Evolutionary conservation across 2,329 filamentous ascomycete genomes (phyloP).

Genomic region (Fragosphaeria purpurea): DNA sequence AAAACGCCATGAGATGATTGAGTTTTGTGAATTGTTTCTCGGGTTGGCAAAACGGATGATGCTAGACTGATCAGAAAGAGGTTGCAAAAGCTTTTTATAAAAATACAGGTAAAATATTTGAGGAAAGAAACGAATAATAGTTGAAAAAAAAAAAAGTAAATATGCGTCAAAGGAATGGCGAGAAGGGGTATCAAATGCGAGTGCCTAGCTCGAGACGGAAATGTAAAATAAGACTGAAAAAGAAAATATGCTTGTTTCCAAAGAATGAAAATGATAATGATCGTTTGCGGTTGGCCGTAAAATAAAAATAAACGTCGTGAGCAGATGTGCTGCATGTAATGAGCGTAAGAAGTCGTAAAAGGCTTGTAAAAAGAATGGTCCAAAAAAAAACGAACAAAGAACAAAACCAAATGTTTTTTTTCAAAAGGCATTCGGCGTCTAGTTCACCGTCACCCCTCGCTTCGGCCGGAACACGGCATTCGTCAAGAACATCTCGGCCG

Average conservation of each 20-base stretch:
- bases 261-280: neutral
- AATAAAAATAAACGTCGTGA: neutral
- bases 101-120: neutral
- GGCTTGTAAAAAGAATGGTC: neutral
- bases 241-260: neutral
- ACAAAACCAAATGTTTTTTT: neutral
- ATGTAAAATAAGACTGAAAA: neutral
- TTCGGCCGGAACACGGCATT: slow-evolving; percentile 39
- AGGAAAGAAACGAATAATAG: neutral
- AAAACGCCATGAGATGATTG: no score
- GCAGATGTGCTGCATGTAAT: neutral
- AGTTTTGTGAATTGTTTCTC: no score
- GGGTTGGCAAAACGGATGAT: no score
- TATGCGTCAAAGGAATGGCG: neutral
- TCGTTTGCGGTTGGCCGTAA: slow-evolving; percentile 5
- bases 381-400: neutral
- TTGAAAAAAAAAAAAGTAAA: neutral
- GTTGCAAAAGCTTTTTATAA: no score
- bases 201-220: neutral
- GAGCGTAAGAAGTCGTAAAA: slow-evolving; percentile 3
- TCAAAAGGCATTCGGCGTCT: neutral
- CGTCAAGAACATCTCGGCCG: slow-evolving; percentile 33
- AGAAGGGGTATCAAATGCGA: neutral
- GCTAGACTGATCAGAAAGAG: no score
- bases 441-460: slow-evolving; percentile 9